Base-by-base conservation (phyloP, 208 protist genomes). In the Trichomonas tenax region DNA sequence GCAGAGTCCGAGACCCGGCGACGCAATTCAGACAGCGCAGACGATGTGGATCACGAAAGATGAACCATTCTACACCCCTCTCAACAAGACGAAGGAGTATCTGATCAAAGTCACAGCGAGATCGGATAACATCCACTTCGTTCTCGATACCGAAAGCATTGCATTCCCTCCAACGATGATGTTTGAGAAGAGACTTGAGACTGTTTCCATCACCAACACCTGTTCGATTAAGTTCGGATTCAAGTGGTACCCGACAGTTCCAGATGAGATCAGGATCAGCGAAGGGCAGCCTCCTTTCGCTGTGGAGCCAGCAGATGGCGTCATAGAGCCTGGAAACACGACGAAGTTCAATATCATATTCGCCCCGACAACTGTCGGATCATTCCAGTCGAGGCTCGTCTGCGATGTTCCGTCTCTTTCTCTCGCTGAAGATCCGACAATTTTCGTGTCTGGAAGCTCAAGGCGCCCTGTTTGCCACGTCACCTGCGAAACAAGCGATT, bases 401-500 rank as follows among this genome's bases (percentile, higher is more conserved):
- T 51, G 40, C 44, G 44, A 93, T 9, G 36, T 93, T 93, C 86
- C 86, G 11, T 93, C 45, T 38, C 26, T 93, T 6, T 26, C 15
- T 14, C 0, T 44, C 34, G 0, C 26, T 1, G 86, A 93, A 0
- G 40, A 41, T 2, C 97, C 96, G 10, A 88, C 96, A 23, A 96
- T 99, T 38, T 96, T 97, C 2, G 96, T 99, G 58, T 96, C 96
- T 38, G 99, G 98, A 26, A 96, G 90, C 15, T 98, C 97, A 17
- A 97, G 98, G 96, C 98, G 98, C 96, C 99, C 99, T 14, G 96
- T 99, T 26, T 98, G 99, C 90, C 99, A 99, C 97, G 98, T 99
- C 96, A 97, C 99, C 44, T 96, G 99, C 11, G 97, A 98, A 2
- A 96, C 97, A 17, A 98, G 97, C 58, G 98, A 99, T 97, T 99